Evolutionary conservation across 2,329 filamentous ascomycete genomes (phyloP).

Genomic region (Aspergillus fischeri): DNA sequence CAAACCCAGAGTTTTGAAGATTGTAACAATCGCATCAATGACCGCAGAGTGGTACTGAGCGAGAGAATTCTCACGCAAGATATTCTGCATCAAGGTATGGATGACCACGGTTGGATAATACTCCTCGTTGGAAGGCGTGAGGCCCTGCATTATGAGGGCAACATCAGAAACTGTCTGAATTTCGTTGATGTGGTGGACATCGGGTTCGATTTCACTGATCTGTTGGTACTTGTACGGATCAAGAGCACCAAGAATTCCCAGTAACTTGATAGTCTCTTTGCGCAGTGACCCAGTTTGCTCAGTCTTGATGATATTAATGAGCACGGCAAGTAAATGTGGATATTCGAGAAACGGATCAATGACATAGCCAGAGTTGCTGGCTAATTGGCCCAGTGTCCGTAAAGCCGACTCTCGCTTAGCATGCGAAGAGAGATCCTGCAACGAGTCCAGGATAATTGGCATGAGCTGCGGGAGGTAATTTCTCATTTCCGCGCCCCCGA

Average conservation of each 20-base stretch:
- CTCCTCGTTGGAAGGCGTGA: conserved; percentile 94
- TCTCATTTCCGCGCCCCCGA: conserved; percentile 91
- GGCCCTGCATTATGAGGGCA: conserved; percentile 93
- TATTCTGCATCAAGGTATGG: conserved; percentile 80
- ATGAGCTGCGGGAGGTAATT: conserved; percentile 88
- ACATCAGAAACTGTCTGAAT: conserved; percentile 80
- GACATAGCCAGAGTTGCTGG: conserved; percentile 95
- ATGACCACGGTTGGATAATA: conserved; percentile 98
- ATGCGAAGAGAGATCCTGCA: conserved; percentile 90
- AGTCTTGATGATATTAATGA: conserved; percentile 90
- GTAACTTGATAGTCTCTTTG: conserved; percentile 91
- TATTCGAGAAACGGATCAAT: conserved; percentile 95
- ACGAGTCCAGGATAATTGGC: conserved; percentile 87
- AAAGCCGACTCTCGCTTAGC: conserved; percentile 87
- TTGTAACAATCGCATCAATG: conserved; percentile 97
- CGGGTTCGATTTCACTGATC: conserved; percentile 83
- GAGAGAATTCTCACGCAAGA: conserved; percentile 85
- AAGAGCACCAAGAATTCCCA: conserved; percentile 90
- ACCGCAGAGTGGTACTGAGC: conserved; percentile 88
- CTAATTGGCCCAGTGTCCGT: conserved; percentile 83
- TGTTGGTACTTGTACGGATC: conserved; percentile 95
- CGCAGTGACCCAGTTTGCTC: conserved; percentile 82
- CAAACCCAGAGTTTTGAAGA: conserved; percentile 91
- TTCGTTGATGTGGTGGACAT: conserved; percentile 67
- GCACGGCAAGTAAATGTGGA: conserved; percentile 83